Percentiles rank a stretch among this genome's conserved stretches.
These are phyloP conservation scores for Glarea lozoyensis DNA, from an alignment of 495 filamentous ascomycete species.

Conservation along the genomic window DNA sequence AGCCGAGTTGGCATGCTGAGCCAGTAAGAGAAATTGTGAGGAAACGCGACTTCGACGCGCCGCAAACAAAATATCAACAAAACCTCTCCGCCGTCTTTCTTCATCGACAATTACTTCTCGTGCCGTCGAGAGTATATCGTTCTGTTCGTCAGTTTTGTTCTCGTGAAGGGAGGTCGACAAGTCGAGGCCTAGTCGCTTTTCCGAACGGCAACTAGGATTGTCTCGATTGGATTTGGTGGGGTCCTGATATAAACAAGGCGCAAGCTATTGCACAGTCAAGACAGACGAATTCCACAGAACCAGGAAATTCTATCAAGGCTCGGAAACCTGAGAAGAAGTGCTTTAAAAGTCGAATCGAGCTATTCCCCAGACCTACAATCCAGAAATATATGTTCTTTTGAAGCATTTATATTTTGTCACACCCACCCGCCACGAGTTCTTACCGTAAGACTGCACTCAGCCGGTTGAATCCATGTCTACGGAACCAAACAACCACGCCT, in stretches of 20 bases:
- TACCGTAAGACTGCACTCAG: slow-evolving; percentile 8
- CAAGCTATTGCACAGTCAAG: too few relatives aligned
- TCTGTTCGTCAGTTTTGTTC: too few relatives aligned
- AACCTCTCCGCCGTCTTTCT: background rate
- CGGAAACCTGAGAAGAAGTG: too few relatives aligned
- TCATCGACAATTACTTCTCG: too few relatives aligned
- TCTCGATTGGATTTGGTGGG: slow-evolving; percentile 6
- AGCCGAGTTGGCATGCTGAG: background rate
- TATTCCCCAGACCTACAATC: slow-evolving; percentile 1
- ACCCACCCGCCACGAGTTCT: slow-evolving; percentile 1
- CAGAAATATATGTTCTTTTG: background rate
- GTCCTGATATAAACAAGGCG: slow-evolving; percentile 20
- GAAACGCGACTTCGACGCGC: slow-evolving; percentile 13
- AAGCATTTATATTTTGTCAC: background rate
- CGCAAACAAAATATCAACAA: slow-evolving; percentile 2
- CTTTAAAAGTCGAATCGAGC: slow-evolving; percentile 5
- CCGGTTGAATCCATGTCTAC: slow-evolving; percentile 13
- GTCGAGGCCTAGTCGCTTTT: slow-evolving; percentile 6
- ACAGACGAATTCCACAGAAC: slow-evolving; percentile 6
- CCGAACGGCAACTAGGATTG: background rate
- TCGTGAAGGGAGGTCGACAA: too few relatives aligned
- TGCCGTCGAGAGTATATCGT: too few relatives aligned
- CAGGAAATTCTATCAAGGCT: too few relatives aligned
- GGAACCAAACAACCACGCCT: slow-evolving; percentile 9
- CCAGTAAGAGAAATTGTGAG: background rate